phyloP scores from a whole-genome alignment of 805 yeast genomes.

The Hanseniaspora pseudoguilliermondii region DNA sequence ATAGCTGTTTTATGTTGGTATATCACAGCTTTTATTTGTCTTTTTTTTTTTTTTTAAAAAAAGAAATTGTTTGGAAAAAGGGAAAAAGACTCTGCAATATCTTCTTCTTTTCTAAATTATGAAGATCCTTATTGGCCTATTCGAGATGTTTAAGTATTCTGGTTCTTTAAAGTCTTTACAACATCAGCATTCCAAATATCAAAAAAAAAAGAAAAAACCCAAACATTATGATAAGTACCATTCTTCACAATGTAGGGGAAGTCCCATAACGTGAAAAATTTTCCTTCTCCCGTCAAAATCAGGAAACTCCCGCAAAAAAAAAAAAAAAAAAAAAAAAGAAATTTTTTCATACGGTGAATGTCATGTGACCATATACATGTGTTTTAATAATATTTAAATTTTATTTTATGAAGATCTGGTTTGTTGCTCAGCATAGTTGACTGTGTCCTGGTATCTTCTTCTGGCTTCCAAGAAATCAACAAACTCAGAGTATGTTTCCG shows the following conservation, averaged over 20 bases:
- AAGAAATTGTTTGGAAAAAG: background rate
- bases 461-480: conserved; percentile 82
- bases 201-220: too few relatives aligned
- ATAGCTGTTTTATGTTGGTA: background rate
- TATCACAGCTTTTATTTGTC: background rate
- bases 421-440: conserved; percentile 42
- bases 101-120: too few relatives aligned
- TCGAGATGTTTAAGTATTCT: too few relatives aligned
- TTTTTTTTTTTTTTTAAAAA: background rate
- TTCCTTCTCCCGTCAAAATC: background rate
- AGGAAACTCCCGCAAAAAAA: background rate
- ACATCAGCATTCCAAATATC: too few relatives aligned
- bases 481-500: conserved; percentile 83
- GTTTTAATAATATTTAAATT: conserved; percentile 1
- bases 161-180: too few relatives aligned
- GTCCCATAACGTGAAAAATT: background rate
- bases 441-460: conserved; percentile 77
- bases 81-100: too few relatives aligned
- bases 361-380: background rate
- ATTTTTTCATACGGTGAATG: background rate
- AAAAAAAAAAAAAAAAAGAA: conserved; percentile 6
- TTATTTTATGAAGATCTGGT: conserved; percentile 22
- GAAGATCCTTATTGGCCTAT: too few relatives aligned
- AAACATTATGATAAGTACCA: too few relatives aligned
- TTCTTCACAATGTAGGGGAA: too few relatives aligned